A percentile compares a stretch with the other conserved stretches of the same genome.
Conservation (phyloP, 129 eudicot genomes). For the Helichrysum umbraculigerum region DNA sequence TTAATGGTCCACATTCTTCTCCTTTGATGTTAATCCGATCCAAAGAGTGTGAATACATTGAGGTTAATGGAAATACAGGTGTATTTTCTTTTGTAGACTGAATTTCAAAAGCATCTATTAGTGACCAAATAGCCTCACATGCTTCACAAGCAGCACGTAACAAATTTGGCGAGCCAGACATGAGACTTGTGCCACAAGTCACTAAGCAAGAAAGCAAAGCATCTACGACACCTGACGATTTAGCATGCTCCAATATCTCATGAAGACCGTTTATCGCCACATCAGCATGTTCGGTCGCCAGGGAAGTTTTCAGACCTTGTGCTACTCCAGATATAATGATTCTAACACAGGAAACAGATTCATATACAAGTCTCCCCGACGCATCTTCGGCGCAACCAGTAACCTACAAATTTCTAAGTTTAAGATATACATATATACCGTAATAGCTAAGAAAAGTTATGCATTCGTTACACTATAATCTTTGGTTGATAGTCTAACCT, state of each 20-base stretch:
- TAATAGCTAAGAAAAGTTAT: too few relatives aligned
- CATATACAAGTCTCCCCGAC: conserved; percentile 72
- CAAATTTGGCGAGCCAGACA: too few relatives aligned
- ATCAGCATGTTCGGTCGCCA: conserved; percentile 42
- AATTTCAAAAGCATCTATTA: conserved; percentile 75
- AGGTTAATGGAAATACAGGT: conserved; percentile 57
- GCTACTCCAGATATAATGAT: conserved; percentile 64
- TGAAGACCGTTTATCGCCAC: conserved; percentile 40
- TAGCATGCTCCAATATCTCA: conserved; percentile 77
- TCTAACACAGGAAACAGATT: conserved; percentile 69
- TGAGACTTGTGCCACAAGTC: too few relatives aligned
- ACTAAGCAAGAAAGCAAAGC: conserved; percentile 57
- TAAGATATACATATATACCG: background rate
- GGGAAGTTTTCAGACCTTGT: conserved; percentile 57
- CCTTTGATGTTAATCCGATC: conserved; percentile 51
- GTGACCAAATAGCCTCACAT: conserved; percentile 71
- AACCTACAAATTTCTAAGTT: conserved; percentile 44
- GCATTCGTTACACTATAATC: too few relatives aligned
- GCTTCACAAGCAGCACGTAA: too few relatives aligned
- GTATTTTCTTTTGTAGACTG: conserved; percentile 42
- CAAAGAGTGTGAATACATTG: conserved; percentile 51
- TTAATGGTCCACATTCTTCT: conserved; percentile 42
- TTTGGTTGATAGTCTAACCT: too few relatives aligned
- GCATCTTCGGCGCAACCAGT: conserved; percentile 52
- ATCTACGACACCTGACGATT: conserved; percentile 26